Base-by-base conservation (phyloP, 768 basidiomycete genomes). In the Tulasnella sp. region DNA sequence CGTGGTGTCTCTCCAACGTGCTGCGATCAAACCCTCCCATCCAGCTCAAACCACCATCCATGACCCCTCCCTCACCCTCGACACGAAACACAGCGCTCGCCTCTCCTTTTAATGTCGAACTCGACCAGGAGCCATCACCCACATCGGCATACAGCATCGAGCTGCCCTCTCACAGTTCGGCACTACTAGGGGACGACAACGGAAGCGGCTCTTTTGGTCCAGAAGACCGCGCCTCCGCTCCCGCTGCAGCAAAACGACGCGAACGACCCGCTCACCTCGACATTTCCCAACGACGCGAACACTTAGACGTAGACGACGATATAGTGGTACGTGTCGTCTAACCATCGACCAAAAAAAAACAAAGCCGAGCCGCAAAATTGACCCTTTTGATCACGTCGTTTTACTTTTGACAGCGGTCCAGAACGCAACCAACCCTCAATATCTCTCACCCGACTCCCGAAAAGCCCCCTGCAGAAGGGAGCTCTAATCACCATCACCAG, bases 231-330 rank as follows among this genome's bases (percentile, higher is more conserved):
- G 52, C 22, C 52, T 0, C 52, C 52, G 52, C 52, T 26, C 26
- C 52, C 52, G 19, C 22, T 5, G 26, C 52, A 26, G 64, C 35
- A 52, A 70, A 52, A 52, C 69, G 69, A 34, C 69, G 69, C 41
- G 69, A 70, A 52, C 42, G 69, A 70, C 69, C 69, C 19, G 22
- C 69, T 19, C 34, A 34, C 22, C 44, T 70, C 42, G 69, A 70
- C 36, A 6, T 70, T 34, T 16, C 47, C 8, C 26, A 41, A 35
- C 52, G 52, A 59, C 52, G 32, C 52, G 52, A 59, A 29, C 52
- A 29, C 52, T 22, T 29, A 59, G 52, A 32, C 32, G 52, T 29
- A 29, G 52, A 59, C 26, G 32, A 11, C 52, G 52, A 59, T 8
- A 59, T 59, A 22, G 52, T 59, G 52, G 52, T 59, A 29, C 26